These are phyloP conservation scores for Nannizzia gypsea DNA, from an alignment of 2,329 filamentous ascomycete genomes.

Conservation along the genomic window DNA sequence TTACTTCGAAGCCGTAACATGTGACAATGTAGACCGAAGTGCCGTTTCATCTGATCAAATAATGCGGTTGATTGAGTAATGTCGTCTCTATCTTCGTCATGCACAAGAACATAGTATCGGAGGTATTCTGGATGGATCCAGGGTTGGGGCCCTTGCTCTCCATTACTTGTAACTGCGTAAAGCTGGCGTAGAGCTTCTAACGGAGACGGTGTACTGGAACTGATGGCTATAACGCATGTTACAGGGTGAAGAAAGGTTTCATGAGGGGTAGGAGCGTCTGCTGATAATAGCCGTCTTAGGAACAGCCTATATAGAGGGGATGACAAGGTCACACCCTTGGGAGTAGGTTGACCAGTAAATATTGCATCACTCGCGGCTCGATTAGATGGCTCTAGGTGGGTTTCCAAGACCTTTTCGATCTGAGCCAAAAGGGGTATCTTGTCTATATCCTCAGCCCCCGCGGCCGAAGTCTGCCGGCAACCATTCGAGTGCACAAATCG, in stretches of 20 bases:
- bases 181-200: constrained; percentile 77
- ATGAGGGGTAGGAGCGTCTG: constrained; percentile 64
- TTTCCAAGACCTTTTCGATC: constrained; percentile 68
- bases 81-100: constrained; percentile 92
- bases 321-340: constrained; percentile 31
- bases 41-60: constrained; percentile 99
- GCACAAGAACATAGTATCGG: constrained; percentile 89
- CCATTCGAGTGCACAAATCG: constrained; percentile 63
- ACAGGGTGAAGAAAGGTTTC: constrained; percentile 94
- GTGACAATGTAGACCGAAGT: constrained; percentile 92
- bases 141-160: constrained; percentile 58
- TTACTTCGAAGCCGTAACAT: constrained; percentile 73
- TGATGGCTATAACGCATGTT: constrained; percentile 88
- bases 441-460: constrained; percentile 16
- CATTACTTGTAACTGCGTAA: constrained; percentile 73
- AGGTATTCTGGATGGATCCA: constrained; percentile 91
- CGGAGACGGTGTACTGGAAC: constrained; percentile 68
- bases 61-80: constrained; percentile 78
- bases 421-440: constrained; percentile 37
- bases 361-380: constrained; percentile 22
- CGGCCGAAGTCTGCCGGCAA: neutral
- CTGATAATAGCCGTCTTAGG: constrained; percentile 68
- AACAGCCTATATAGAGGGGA: constrained; percentile 81
- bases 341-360: constrained; percentile 21
- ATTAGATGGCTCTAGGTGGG: constrained; percentile 67